Base-by-base conservation (phyloP, 2,329 filamentous ascomycete genomes). In the Colletotrichum siamense region DNA sequence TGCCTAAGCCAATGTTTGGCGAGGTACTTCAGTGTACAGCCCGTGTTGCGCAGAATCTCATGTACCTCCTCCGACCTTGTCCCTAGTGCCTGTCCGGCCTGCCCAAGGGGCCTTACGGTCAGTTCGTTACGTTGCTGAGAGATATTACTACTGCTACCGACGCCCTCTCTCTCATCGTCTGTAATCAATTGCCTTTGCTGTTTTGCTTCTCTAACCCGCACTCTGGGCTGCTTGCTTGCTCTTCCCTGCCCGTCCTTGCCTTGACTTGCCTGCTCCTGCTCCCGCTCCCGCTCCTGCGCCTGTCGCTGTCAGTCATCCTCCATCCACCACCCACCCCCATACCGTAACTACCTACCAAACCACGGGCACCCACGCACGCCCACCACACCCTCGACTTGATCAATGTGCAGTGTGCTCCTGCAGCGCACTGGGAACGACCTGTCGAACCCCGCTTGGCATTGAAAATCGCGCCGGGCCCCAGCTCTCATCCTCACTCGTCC, bases 401-500 rank as follows among this genome's bases (percentile, higher is more conserved):
- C 70, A 76, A 44, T 70, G 73, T 69, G 39, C 69, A 71, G 18
- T 49, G 68, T 36, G 49, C 72, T 71, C 59, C 73, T 73, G 70
- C 70, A 76, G 71, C 65, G 73, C 73, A 76, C 73, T 69, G 63
- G 57, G 57, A 76, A 76, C 69, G 63, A 68, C 70, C 65, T 76
- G 71, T 49, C 66, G 65, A 77, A 77, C 76, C 76, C 76, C 76
- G 73, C 76, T 77, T 77, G 73, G 76, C 76, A 77, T 77, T 77
- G 73, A 77, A 77, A 77, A 76, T 76, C 76, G 66, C 75, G 71
- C 75, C 75, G 28, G 67, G 71, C 71, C 75, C 76, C 76, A 73
- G 74, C 76, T 70, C 32, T 63, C 69, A 39, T 66, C 62, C 63
- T 32, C 57, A 59, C 30, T 61, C 34, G 30, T 44, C 55, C 30